Conservation (phyloP, 2,329 filamentous ascomycete species). For the Dryadomyces sulphureus region DNA sequence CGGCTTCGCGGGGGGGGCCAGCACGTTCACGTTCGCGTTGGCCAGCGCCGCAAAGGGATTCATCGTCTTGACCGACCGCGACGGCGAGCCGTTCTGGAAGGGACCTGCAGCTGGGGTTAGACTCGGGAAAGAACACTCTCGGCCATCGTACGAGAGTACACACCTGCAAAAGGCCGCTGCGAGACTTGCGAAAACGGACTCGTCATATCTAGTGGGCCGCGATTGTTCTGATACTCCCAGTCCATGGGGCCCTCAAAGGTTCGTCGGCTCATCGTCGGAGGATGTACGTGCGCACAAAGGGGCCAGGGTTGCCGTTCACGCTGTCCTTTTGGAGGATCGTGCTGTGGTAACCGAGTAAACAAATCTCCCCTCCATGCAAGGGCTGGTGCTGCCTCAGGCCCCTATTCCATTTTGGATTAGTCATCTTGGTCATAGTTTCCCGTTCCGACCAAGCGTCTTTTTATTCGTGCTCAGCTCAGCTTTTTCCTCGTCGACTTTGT, state of each 20-base stretch:
- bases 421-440: no score
- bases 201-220: constrained; percentile 42
- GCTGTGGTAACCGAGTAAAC: no score
- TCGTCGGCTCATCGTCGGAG: constrained; percentile 33
- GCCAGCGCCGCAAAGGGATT: constrained; percentile 14
- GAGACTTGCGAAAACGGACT: constrained; percentile 45
- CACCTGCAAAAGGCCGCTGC: constrained; percentile 26
- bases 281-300: no score
- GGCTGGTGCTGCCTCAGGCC: no score
- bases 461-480: no score
- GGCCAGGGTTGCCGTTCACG: no score
- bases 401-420: no score
- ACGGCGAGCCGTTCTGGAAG: constrained; percentile 14
- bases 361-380: no score
- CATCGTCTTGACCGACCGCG: constrained; percentile 8
- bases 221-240: constrained; percentile 46
- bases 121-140: background rate
- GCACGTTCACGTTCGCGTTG: background rate
- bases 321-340: no score
- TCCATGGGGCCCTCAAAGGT: constrained; percentile 50
- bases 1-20: background rate
- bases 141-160: constrained; percentile 10
- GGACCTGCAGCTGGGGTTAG: constrained; percentile 7
- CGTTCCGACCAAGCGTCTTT: no score
- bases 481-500: no score